Evolutionary conservation across 495 filamentous ascomycete genomes (phyloP), one percentile per base, ranked within the genome.

Genomic region (Penicillium maclennaniae): DNA sequence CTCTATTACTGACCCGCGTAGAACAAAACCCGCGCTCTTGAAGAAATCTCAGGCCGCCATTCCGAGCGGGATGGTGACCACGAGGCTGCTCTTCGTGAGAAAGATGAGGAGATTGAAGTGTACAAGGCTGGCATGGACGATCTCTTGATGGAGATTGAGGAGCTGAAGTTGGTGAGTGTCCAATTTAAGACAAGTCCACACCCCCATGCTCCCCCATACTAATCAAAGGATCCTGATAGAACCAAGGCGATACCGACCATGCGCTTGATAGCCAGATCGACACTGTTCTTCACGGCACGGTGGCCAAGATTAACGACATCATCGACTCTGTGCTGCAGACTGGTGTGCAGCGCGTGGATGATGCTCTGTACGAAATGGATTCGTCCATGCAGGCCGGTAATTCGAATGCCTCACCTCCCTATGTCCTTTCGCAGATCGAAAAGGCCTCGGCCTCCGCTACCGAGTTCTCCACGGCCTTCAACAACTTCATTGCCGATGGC

Each of bases 311-410:
- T 71, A 92, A 92, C 77, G 91, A 96, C 47, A 95, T 97, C 54
- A 95, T 98, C 61, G 93, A 98, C 71, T 95, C 93, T 4, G 93
- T 98, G 31, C 78, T 98, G 34, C 91, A 96, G 70, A 84, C 89
- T 45, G 95, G 91, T 65, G 91, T 97, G 47, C 86, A 92, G 69
- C 87, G 93, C 37, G 91, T 98, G 40, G 93, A 98, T 62, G 93
- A 98, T 70, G 91, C 93, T 45, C 72, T 98, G 21, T 98, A 98
- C 69, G 93, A 98, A 69, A 78, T 98, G 23, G 93, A 98, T 67
- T 97, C 93, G 5, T 84, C 87, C 47, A 97, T 96, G 91, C 92
- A 97, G 68, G 93, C 93, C 40, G 93, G 93, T 62, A 98, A 98
- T 72, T 92, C 97, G 74, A 97, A 92, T 60, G 93, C 93, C 3